Percentiles rank a stretch among this genome's conserved stretches.
Conservation (phyloP, 495 filamentous ascomycete species). For the Aspergillus sparsus region DNA sequence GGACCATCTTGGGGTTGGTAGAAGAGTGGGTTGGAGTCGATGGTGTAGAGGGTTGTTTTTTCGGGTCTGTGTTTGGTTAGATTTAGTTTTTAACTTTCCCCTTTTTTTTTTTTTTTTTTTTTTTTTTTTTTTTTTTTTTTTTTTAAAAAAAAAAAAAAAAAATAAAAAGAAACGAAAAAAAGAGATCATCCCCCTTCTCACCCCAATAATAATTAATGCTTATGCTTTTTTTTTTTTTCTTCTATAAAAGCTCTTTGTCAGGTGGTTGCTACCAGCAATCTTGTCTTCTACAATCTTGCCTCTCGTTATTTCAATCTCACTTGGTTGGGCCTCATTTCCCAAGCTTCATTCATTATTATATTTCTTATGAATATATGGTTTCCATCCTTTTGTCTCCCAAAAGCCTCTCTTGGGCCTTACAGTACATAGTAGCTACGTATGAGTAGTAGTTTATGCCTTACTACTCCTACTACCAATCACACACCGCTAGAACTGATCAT, state of each 20-base stretch:
- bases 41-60: constrained; percentile 79
- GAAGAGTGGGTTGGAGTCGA: constrained; percentile 76
- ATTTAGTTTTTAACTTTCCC: constrained; percentile 4
- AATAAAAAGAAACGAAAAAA: background rate
- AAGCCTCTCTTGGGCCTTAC: constrained; percentile 1
- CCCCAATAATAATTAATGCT: too few relatives aligned
- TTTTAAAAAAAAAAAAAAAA: background rate
- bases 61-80: constrained; percentile 61
- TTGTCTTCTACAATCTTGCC: background rate
- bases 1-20: constrained; percentile 84
- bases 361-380: too few relatives aligned
- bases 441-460: too few relatives aligned
- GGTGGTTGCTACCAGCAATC: too few relatives aligned
- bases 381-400: background rate
- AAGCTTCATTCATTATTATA: background rate
- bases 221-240: too few relatives aligned
- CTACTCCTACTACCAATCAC: background rate
- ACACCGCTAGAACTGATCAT: constrained; percentile 3
- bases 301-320: background rate
- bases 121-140: constrained; percentile 2
- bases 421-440: background rate
- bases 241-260: too few relatives aligned
- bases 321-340: background rate
- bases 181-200: too few relatives aligned
- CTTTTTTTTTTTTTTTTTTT: constrained; percentile 5